Evolutionary conservation across 2,329 filamentous ascomycete genomes (phyloP).

Genomic region (Trichoderma koningiopsis): DNA sequence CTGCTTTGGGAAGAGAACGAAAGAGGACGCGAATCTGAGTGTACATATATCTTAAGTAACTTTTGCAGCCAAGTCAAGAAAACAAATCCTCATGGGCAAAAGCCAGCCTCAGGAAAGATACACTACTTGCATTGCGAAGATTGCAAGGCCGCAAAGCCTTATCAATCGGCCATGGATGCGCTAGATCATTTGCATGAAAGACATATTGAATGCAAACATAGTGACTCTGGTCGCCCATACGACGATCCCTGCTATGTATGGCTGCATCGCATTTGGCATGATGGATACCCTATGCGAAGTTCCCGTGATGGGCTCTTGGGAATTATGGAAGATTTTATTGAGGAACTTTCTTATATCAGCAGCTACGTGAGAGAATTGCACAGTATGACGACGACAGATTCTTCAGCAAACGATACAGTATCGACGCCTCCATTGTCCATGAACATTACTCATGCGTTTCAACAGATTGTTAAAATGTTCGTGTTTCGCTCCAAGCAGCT

Average conservation of each 20-base stretch:
- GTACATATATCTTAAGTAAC: not conserved
- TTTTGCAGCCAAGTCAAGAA: not conserved
- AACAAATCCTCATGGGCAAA: not conserved
- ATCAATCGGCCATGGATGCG: not conserved
- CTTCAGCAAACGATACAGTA: not conserved
- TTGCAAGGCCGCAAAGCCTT: not conserved
- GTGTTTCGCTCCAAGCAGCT: not conserved
- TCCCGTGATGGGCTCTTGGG: not conserved
- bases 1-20: constrained; percentile 9
- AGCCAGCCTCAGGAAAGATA: not conserved
- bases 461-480: constrained; percentile 6
- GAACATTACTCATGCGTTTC: not conserved
- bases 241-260: constrained; percentile 24
- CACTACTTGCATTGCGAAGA: not conserved
- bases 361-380: not conserved
- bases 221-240: not conserved
- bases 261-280: constrained; percentile 2
- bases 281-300: not conserved
- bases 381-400: not conserved
- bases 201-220: constrained; percentile 4
- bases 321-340: not conserved
- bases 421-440: not conserved
- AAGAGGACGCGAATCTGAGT: not conserved
- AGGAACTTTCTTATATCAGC: not conserved
- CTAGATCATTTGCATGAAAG: constrained; percentile 9